Percentiles rank a stretch among this genome's conserved stretches.
These are phyloP conservation scores for Trypanosoma scelopori DNA, from an alignment of 208 protist species.

Conservation along the genomic window DNA sequence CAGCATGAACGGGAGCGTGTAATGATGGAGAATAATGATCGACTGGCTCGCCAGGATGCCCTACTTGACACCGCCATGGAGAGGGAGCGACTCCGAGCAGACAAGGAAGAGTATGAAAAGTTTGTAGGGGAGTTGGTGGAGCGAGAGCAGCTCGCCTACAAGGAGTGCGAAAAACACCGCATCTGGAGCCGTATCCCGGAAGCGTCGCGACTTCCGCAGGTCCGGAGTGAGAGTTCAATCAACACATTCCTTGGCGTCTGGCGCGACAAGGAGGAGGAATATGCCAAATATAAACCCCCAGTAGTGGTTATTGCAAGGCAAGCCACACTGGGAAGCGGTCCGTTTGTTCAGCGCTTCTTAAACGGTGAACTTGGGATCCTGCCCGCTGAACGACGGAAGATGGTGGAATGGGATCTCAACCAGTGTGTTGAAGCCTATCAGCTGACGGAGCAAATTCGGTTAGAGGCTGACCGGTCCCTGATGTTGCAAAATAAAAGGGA, in stretches of 20 bases:
- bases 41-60: constrained; percentile 41
- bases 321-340: background rate
- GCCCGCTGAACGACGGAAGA: constrained; percentile 36
- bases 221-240: constrained; percentile 80
- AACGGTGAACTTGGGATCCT: constrained; percentile 57
- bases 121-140: constrained; percentile 40
- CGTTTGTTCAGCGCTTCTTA: constrained; percentile 14
- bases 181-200: constrained; percentile 66
- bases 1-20: constrained; percentile 77
- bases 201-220: constrained; percentile 72
- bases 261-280: constrained; percentile 47
- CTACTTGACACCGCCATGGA: constrained; percentile 57
- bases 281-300: constrained; percentile 29
- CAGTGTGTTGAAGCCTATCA: constrained; percentile 73
- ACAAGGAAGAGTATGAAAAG: constrained; percentile 39
- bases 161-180: constrained; percentile 78
- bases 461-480: constrained; percentile 45
- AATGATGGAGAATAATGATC: constrained; percentile 54
- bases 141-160: constrained; percentile 66
- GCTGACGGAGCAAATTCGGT: constrained; percentile 66
- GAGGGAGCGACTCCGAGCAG: constrained; percentile 55
- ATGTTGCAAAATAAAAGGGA: constrained; percentile 11
- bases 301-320: constrained; percentile 37
- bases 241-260: constrained; percentile 89
- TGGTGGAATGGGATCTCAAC: constrained; percentile 58